phyloP scores from a whole-genome alignment of 1,284 basidiomycete species.

The Sporisorium reilianum region DNA sequence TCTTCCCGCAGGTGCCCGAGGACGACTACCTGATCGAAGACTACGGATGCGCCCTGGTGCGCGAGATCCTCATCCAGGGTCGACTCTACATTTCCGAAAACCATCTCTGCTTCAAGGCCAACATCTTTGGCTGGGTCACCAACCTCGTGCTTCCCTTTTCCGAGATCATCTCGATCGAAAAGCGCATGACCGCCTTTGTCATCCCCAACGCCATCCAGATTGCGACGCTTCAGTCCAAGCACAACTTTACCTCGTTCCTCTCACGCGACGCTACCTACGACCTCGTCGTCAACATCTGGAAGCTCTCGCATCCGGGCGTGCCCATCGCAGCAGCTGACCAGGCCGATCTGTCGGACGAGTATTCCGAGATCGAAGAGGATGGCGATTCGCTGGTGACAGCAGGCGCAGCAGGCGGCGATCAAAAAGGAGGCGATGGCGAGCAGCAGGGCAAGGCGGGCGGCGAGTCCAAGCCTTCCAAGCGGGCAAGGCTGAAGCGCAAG shows the following conservation, averaged over 20 bases:
- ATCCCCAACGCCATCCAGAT: slow-evolving; percentile 98
- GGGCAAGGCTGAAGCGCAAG: slow-evolving; percentile 56
- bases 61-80: slow-evolving; percentile 96
- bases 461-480: slow-evolving; percentile 53
- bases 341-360: slow-evolving; percentile 57
- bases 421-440: slow-evolving; percentile 24
- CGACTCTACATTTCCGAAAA: slow-evolving; percentile 97
- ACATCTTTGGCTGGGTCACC: slow-evolving; percentile 99
- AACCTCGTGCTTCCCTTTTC: slow-evolving; percentile 90
- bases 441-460: slow-evolving; percentile 20
- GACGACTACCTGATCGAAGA: slow-evolving; percentile 99
- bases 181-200: slow-evolving; percentile 97
- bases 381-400: slow-evolving; percentile 15
- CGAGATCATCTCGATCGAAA: slow-evolving; percentile 90
- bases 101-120: slow-evolving; percentile 97
- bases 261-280: slow-evolving; percentile 95
- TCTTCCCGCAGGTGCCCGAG: slow-evolving; percentile 87
- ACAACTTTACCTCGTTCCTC: slow-evolving; percentile 95
- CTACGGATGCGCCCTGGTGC: slow-evolving; percentile 94
- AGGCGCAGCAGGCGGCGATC: slow-evolving; percentile 28
- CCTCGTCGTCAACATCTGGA: slow-evolving; percentile 96
- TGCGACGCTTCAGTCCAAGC: slow-evolving; percentile 80
- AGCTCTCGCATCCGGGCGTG: slow-evolving; percentile 84
- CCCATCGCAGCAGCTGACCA: slow-evolving; percentile 70
- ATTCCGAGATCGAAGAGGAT: slow-evolving; percentile 53